Evolutionary conservation across 2,329 filamentous ascomycete species (phyloP), one percentile per base, ranked within the genome.

Genomic region (Graphilbum sp.): DNA sequence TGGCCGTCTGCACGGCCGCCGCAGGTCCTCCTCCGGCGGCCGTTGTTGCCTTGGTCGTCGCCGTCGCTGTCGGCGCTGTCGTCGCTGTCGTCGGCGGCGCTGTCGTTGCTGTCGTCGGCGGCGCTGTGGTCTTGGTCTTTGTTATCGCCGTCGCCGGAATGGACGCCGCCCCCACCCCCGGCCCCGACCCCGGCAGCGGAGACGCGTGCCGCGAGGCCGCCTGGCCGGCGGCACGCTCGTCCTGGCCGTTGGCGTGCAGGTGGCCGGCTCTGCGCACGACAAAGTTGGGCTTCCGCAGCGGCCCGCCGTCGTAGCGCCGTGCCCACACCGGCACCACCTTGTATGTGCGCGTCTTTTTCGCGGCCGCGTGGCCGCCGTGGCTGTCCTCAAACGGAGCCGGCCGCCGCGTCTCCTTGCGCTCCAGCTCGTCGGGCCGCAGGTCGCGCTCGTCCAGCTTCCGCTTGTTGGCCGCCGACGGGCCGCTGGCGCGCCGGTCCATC

Each of bases 281-380:
- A 43, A 60, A 62, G 44, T 71, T 70, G 39, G 57, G 54, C 29
- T 60, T 54, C 31, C 49, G 55, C 6, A 65, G 61, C 37, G 51
- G 47, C 37, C 49, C 56, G 37, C 52, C 57, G 37, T 51, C 54
- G 40, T 50, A 54, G 23, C 51, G 60, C 39, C 62, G 61, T 1
- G 68, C 69, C 67, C 67, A 74, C 2, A 61, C 42, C 0, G 69
- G 69, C 7, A 58, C 50, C 9, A 55, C 52, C n/a, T n/a, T 17
- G 49, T 44, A 34, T 62, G 58, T 24, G 49, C 48, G 21, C 48
- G 59, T 43, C 54, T 67, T 9, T 52, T 45, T 18, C 9, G 35
- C n/a, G 18, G 46, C 43, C 44, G 47, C 36, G 41, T 43, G 40
- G 32, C 35, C 34, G 33, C 66, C 67, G 41, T 72, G 69, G 17